These are phyloP conservation scores for Chondrostereum purpureum DNA, from an alignment of 1,284 basidiomycete species.

Conservation along the genomic window DNA sequence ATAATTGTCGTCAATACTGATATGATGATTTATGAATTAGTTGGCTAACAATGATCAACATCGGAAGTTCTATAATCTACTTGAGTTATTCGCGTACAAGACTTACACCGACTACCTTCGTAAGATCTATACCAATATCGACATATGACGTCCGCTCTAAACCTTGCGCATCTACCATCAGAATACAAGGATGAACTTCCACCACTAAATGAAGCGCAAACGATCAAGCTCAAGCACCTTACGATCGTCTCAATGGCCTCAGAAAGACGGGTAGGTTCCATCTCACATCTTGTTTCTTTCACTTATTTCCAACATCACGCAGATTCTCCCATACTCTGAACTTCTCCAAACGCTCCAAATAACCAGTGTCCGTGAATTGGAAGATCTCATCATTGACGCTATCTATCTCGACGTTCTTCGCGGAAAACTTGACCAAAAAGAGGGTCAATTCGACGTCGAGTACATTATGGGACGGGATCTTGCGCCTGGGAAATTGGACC, in stretches of 20 bases:
- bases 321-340: conserved; percentile 72
- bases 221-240: conserved; percentile 85
- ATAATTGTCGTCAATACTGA: not conserved
- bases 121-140: too few species aligned
- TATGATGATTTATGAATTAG: conserved; percentile 31
- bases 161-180: conserved; percentile 29
- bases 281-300: conserved; percentile 1
- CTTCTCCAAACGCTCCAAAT: conserved; percentile 67
- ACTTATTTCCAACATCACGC: not conserved
- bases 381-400: conserved; percentile 93
- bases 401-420: conserved; percentile 86
- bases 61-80: conserved; percentile 50
- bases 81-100: conserved; percentile 86
- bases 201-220: conserved; percentile 63
- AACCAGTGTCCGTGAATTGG: conserved; percentile 75
- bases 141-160: too few species aligned
- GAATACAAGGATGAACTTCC: conserved; percentile 64
- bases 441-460: conserved; percentile 81
- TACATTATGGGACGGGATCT: conserved; percentile 89
- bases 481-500: conserved; percentile 56
- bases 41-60: conserved; percentile 60
- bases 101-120: conserved; percentile 76
- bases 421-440: conserved; percentile 89
- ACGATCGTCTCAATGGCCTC: conserved; percentile 80
- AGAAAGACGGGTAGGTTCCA: conserved; percentile 57